Conservation (phyloP, 805 yeast species). For the Saccharomycopsis capsularis region DNA sequence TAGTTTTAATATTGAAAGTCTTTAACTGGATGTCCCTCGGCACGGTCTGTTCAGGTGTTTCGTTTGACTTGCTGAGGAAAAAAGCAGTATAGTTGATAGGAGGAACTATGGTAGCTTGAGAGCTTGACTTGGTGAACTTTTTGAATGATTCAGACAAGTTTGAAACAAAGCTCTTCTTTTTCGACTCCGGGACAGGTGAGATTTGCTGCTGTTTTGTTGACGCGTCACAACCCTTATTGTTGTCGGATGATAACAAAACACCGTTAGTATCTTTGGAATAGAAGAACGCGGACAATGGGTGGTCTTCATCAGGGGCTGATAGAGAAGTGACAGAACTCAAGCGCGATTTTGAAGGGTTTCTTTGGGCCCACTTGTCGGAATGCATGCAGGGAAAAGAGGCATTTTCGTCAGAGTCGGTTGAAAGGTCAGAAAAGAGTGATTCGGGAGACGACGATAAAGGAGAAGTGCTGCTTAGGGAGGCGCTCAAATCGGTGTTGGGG, state of each 20-base stretch:
- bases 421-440: constrained; percentile 14
- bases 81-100: neutral
- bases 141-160: constrained; percentile 12
- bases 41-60: neutral
- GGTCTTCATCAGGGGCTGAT: constrained; percentile 10
- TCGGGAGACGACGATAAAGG: constrained; percentile 17
- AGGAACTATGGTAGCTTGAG: neutral
- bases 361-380: constrained; percentile 1
- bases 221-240: neutral
- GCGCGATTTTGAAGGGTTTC: constrained; percentile 9
- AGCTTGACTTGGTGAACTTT: neutral
- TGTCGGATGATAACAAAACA: neutral
- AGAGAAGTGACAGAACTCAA: constrained; percentile 13
- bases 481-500: neutral
- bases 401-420: constrained; percentile 3
- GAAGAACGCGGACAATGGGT: constrained; percentile 6
- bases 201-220: neutral
- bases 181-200: neutral
- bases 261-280: neutral
- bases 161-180: constrained; percentile 6
- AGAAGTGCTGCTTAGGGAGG: neutral
- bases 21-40: constrained; percentile 7
- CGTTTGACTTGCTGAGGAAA: neutral
- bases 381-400: neutral
- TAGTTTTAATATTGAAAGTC: constrained; percentile 17